Evolutionary conservation across 345 rosid genomes (phyloP).

Genomic region (Lagerstroemia speciosa): DNA sequence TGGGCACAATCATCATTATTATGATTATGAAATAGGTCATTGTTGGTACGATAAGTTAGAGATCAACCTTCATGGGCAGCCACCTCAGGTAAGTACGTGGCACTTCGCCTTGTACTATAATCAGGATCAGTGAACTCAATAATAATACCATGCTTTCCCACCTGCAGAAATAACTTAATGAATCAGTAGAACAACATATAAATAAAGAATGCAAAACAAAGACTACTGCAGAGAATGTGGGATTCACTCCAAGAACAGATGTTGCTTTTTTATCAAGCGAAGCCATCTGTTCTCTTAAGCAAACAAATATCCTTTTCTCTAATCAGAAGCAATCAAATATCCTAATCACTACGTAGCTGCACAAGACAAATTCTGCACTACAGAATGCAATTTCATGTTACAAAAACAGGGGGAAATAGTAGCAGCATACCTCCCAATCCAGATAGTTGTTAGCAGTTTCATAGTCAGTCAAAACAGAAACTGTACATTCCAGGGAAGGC

Average conservation of each 20-base stretch:
- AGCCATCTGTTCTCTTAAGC: background rate
- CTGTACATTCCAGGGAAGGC: slow-evolving; percentile 86
- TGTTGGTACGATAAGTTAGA: slow-evolving; percentile 2
- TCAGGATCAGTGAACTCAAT: slow-evolving; percentile 84
- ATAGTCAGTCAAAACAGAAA: slow-evolving; percentile 74
- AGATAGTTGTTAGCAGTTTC: slow-evolving; percentile 71
- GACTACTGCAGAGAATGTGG: background rate
- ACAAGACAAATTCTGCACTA: background rate
- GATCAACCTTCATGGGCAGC: slow-evolving; percentile 88
- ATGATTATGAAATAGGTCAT: background rate
- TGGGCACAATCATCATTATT: too few relatives aligned
- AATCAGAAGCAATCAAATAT: background rate
- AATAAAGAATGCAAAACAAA: background rate
- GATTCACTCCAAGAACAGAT: background rate
- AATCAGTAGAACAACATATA: slow-evolving; percentile 1
- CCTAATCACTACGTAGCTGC: background rate
- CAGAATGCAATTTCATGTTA: background rate
- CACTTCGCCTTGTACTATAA: slow-evolving; percentile 55
- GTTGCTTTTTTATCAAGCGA: background rate
- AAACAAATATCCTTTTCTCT: background rate
- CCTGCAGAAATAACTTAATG: slow-evolving; percentile 26
- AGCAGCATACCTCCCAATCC: slow-evolving; percentile 84
- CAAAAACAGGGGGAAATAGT: background rate
- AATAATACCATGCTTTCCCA: slow-evolving; percentile 88
- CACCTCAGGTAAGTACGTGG: slow-evolving; percentile 95